These are phyloP conservation scores for Yamadazyma aaseri DNA, from an alignment of 1,139 yeast species.

Conservation along the genomic window DNA sequence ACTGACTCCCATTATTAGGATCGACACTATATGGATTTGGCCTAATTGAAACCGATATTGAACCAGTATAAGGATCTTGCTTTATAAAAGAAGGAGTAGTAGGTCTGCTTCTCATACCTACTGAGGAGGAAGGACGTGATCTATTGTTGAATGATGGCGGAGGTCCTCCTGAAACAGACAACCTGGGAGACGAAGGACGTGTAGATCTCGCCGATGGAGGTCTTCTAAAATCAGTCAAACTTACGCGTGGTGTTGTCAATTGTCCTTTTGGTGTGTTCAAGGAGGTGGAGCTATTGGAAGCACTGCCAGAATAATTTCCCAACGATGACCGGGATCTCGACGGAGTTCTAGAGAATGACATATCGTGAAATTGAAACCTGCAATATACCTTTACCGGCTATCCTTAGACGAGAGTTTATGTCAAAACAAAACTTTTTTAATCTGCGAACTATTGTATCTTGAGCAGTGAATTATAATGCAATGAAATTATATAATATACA, in stretches of 20 bases:
- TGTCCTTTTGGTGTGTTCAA: slow-evolving; percentile 16
- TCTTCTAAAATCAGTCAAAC: slow-evolving; percentile 22
- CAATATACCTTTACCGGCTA: background rate
- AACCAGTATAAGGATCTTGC: slow-evolving; percentile 48
- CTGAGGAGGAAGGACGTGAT: slow-evolving; percentile 37
- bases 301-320: slow-evolving; percentile 10
- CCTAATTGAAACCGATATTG: slow-evolving; percentile 51
- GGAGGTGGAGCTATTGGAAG: slow-evolving; percentile 9
- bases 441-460: background rate
- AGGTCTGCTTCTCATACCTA: slow-evolving; percentile 37
- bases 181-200: slow-evolving; percentile 23
- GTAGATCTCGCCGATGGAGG: slow-evolving; percentile 26
- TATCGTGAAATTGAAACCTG: background rate
- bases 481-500: background rate
- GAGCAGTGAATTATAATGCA: too few relatives aligned
- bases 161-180: slow-evolving; percentile 7
- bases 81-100: slow-evolving; percentile 33
- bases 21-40: slow-evolving; percentile 48
- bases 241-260: slow-evolving; percentile 17
- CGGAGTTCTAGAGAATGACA: slow-evolving; percentile 11
- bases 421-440: slow-evolving; percentile 1
- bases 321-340: slow-evolving; percentile 23
- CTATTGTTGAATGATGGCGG: slow-evolving; percentile 6
- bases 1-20: slow-evolving; percentile 25
- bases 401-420: slow-evolving; percentile 6